A percentile compares a stretch with the other conserved stretches of the same genome.
Conservation (phyloP, 805 yeast species). For the Torulaspora indica region DNA sequence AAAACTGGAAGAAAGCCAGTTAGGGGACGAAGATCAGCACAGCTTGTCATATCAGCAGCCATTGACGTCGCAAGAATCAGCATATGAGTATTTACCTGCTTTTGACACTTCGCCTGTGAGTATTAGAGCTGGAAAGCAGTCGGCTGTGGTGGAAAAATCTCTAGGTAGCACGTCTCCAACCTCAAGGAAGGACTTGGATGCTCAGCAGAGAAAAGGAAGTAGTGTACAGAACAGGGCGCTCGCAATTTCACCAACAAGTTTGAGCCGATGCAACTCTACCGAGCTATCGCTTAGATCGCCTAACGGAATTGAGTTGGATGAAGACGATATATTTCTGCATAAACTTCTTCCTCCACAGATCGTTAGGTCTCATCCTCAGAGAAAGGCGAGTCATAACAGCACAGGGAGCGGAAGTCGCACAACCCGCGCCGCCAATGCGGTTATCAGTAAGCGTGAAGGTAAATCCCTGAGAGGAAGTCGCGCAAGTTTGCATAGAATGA, state of each 20-base stretch:
- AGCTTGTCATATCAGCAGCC: neutral
- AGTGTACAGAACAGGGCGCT: neutral
- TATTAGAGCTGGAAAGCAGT: neutral
- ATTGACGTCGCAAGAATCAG: neutral
- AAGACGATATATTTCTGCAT: constrained; percentile 6
- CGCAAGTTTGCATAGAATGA: constrained; percentile 17
- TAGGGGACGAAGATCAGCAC: neutral
- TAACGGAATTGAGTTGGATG: neutral
- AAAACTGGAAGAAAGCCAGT: neutral
- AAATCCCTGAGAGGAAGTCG: constrained; percentile 28
- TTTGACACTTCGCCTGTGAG: neutral
- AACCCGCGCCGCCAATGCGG: constrained; percentile 4
- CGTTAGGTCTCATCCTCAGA: constrained; percentile 21
- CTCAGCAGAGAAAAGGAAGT: neutral
- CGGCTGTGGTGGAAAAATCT: neutral
- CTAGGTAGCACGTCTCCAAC: neutral
- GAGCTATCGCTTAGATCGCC: constrained; percentile 1
- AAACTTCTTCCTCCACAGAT: constrained; percentile 14
- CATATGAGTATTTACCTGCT: neutral
- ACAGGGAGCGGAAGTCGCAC: constrained; percentile 3
- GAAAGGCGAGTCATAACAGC: constrained; percentile 8
- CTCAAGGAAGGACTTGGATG: neutral
- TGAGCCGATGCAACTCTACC: constrained; percentile 3
- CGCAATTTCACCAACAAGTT: neutral
- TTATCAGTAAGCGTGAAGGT: constrained; percentile 10